These are phyloP conservation scores for Aspergillus amoenus DNA, from an alignment of 2,329 filamentous ascomycete genomes.

Conservation along the genomic window DNA sequence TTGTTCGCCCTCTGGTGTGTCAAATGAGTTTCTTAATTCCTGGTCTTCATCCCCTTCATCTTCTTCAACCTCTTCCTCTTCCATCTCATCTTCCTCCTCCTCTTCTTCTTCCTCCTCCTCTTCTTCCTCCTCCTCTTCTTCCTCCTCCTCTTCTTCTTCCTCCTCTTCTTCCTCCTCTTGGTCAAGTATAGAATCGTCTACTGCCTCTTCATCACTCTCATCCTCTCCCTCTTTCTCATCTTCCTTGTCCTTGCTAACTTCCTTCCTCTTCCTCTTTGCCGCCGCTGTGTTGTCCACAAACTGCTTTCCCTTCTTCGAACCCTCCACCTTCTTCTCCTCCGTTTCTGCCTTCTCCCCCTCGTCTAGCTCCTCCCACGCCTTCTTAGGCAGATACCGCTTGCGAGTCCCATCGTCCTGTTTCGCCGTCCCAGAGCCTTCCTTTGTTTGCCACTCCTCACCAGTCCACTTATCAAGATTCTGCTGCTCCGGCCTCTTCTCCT, in stretches of 20 bases:
- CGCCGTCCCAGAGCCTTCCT: constrained; percentile 47
- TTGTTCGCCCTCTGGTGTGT: neutral
- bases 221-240: neutral
- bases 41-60: neutral
- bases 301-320: constrained; percentile 43
- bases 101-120: neutral
- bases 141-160: constrained; percentile 7
- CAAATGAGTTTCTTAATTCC: neutral
- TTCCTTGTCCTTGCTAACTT: constrained; percentile 31
- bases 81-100: neutral
- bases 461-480: constrained; percentile 48
- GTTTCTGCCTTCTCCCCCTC: constrained; percentile 50
- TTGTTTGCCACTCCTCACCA: constrained; percentile 52
- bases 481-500: constrained; percentile 44
- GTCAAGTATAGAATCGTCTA: neutral
- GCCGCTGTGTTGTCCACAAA: constrained; percentile 45
- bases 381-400: constrained; percentile 48
- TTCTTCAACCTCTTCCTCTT: neutral
- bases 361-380: constrained; percentile 50
- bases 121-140: neutral
- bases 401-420: constrained; percentile 45
- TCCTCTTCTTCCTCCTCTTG: constrained; percentile 17
- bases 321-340: constrained; percentile 37
- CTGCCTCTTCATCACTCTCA: neutral
- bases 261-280: constrained; percentile 42